A percentile compares a stretch with the other conserved stretches of the same genome.
Evolutionary conservation across 768 basidiomycete species (phyloP).

Genomic region (Rhodotorula paludigena): DNA sequence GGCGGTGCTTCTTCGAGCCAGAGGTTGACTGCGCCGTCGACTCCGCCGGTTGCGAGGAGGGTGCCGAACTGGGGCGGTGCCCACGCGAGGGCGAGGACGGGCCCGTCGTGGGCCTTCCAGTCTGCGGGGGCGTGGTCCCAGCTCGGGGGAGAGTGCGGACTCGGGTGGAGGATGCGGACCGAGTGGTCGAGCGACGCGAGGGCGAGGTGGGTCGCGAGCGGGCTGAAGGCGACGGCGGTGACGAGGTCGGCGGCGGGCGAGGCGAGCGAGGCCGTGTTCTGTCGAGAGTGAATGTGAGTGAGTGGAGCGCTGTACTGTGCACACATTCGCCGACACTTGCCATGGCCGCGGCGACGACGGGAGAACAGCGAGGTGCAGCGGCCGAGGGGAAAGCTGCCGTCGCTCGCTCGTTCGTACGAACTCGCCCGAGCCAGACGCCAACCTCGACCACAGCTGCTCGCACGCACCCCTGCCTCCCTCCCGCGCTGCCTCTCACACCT

Average conservation of each 20-base stretch:
- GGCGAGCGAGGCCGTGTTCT: not conserved
- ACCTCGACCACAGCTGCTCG: no score
- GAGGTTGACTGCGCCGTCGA: slow-evolving; percentile 85
- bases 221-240: slow-evolving; percentile 37
- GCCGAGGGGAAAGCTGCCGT: no score
- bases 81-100: slow-evolving; percentile 77
- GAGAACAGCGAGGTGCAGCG: no score
- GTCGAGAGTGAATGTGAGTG: not conserved
- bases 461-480: not conserved
- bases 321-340: not conserved
- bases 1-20: slow-evolving; percentile 62
- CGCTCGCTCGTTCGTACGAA: no score
- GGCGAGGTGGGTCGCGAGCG: slow-evolving; percentile 37
- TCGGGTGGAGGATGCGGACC: slow-evolving; percentile 28
- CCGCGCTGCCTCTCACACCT: not conserved
- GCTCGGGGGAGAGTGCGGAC: not conserved
- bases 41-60: slow-evolving; percentile 77
- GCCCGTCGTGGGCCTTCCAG: slow-evolving; percentile 83
- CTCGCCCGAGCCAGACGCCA: not conserved
- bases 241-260: slow-evolving; percentile 31
- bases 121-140: slow-evolving; percentile 11
- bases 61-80: slow-evolving; percentile 89
- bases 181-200: slow-evolving; percentile 38
- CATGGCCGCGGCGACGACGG: not conserved
- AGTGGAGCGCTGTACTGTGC: no score